A percentile compares a stretch with the other conserved stretches of the same genome.
phyloP scores from a whole-genome alignment of 2,329 filamentous ascomycete genomes.

The Pleoardoris graminearum region DNA sequence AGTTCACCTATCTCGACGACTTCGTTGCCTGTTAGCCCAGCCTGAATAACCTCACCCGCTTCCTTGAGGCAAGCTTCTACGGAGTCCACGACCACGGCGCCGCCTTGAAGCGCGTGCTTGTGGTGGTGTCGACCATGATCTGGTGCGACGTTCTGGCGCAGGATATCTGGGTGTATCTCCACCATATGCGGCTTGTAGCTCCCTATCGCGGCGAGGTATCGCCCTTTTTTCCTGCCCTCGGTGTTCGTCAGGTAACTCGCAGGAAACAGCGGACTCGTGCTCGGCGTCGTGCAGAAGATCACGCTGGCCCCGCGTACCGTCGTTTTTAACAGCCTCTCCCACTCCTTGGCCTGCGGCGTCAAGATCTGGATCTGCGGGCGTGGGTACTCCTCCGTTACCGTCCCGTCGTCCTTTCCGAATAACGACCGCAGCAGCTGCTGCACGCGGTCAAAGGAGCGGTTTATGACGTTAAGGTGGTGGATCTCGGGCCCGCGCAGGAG shows the following conservation, averaged over 20 bases:
- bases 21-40: slow-evolving; percentile 71
- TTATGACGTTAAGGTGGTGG: slow-evolving; percentile 80
- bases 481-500: slow-evolving; percentile 71
- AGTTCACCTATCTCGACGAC: slow-evolving; percentile 88
- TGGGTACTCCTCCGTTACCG: slow-evolving; percentile 20
- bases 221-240: slow-evolving; percentile 69
- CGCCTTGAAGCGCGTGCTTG: slow-evolving; percentile 62
- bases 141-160: slow-evolving; percentile 64
- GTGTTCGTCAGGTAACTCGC: slow-evolving; percentile 70
- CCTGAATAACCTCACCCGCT: slow-evolving; percentile 83
- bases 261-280: slow-evolving; percentile 74
- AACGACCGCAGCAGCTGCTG: slow-evolving; percentile 58
- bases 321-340: slow-evolving; percentile 67
- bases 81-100: slow-evolving; percentile 67
- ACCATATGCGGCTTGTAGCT: slow-evolving; percentile 74
- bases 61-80: slow-evolving; percentile 79
- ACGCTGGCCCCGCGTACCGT: slow-evolving; percentile 74
- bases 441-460: slow-evolving; percentile 68
- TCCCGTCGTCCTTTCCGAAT: slow-evolving; percentile 52
- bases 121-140: slow-evolving; percentile 66
- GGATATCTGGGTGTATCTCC: slow-evolving; percentile 77
- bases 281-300: slow-evolving; percentile 88
- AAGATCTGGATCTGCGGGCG: slow-evolving; percentile 66
- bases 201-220: slow-evolving; percentile 73
- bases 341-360: slow-evolving; percentile 73